phyloP scores from a whole-genome alignment of 805 yeast genomes.

The Crinitomyces ghanaensis region DNA sequence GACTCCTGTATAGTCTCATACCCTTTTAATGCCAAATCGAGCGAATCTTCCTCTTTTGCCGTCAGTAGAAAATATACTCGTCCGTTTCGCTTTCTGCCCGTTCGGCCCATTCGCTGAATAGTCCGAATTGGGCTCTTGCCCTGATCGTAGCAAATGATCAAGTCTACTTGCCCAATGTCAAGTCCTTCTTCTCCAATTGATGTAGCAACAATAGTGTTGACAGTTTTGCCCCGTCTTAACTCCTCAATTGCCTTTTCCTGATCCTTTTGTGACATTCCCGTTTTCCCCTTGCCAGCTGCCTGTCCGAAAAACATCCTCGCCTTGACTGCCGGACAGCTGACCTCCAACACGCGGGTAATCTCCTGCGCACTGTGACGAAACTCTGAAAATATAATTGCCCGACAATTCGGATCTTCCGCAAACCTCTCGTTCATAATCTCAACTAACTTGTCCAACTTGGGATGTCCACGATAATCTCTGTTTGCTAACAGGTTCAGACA shows the following conservation, averaged over 20 bases:
- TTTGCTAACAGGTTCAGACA: too few relatives aligned
- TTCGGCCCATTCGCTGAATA: slow-evolving; percentile 94
- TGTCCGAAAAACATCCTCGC: slow-evolving; percentile 94
- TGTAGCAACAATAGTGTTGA: slow-evolving; percentile 83
- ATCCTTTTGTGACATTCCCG: slow-evolving; percentile 66
- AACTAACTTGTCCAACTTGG: slow-evolving; percentile 26
- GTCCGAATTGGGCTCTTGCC: slow-evolving; percentile 89
- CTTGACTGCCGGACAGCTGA: slow-evolving; percentile 29
- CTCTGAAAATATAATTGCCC: slow-evolving; percentile 82
- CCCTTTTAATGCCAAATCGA: slow-evolving; percentile 74
- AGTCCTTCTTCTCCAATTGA: slow-evolving; percentile 98
- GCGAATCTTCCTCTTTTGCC: slow-evolving; percentile 64
- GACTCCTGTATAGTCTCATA: slow-evolving; percentile 67
- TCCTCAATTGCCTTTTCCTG: slow-evolving; percentile 70
- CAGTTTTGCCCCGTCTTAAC: slow-evolving; percentile 53
- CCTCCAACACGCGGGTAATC: slow-evolving; percentile 48
- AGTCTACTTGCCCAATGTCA: slow-evolving; percentile 95
- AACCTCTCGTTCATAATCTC: slow-evolving; percentile 51
- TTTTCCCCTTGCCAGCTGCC: slow-evolving; percentile 6
- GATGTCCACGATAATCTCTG: slow-evolving; percentile 4
- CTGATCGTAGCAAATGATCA: slow-evolving; percentile 86
- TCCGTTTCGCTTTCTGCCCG: slow-evolving; percentile 93
- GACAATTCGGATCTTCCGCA: slow-evolving; percentile 30
- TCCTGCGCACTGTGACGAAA: slow-evolving; percentile 84
- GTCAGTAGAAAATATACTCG: slow-evolving; percentile 64